Evolutionary conservation across 306 rosid species (phyloP), one percentile per base, ranked within the genome.

Genomic region (Sicyos baderoa): DNA sequence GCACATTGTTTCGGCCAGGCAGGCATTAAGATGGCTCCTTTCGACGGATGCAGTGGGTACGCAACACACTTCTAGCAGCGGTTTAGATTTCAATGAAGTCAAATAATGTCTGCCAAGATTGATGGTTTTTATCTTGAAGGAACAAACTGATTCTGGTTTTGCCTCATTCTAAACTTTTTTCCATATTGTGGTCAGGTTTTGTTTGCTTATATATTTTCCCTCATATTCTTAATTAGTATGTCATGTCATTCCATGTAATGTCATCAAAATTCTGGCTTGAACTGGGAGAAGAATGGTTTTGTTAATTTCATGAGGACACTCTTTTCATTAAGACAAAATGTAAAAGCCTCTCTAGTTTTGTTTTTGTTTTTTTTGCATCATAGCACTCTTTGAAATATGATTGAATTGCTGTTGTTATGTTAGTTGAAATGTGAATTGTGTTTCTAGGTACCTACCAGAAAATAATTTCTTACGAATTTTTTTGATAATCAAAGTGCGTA

Each of bases 121-220:
- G 72, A 65, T 65, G 71, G 23, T 47, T 19, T 65, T 45, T 23
- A 15, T 67, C 35, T 67, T 67, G 57, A 47, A 48, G 56, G n/a
- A 47, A 67, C 44, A 7, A 67, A 67, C 56, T 67, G 56, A 23
- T 61, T 16, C 40, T 65, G 71, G 71, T 65, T 65, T 65, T 65
- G 37, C 42, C 71, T 45, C 53, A 9, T n/a, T 45, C 70, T 0
- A 4, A 40, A 18, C 18, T 18, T 66, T 66, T 6, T 66, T 14
- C 18, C 18, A 44, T 44, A 1, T 48, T 47, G 56, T 66, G 40
- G 71, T 47, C 21, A 66, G 55, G 5, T 12, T 66, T 48, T 66
- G 44, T 66, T 60, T 42, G 53, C 18, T 40, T 44, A 44, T 60
- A 16, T 59, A 3, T 42, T 37, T 64, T 15, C 71, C 32, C 10